Evolutionary conservation across 768 basidiomycete species (phyloP), one percentile per base, ranked within the genome.

Genomic region (Clavaria fumosa): DNA sequence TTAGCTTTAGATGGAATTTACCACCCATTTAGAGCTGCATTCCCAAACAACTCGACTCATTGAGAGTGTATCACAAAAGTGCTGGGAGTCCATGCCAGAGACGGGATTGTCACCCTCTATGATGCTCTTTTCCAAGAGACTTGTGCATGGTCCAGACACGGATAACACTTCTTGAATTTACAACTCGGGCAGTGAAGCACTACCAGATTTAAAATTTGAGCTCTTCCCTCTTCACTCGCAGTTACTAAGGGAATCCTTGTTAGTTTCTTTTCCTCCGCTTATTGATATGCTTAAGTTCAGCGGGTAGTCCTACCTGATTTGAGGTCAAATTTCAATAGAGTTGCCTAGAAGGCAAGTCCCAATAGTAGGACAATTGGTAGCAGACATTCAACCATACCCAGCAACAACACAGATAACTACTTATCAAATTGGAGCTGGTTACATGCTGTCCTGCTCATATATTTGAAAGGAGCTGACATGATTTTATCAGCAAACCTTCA

Each of bases 251-350:
- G 72, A 79, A 78, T 78, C 77, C 76, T 76, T 70, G 77, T 79
- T 79, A 77, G 75, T 80, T 80, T 78, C 78, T 80, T 80, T 78
- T 78, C 77, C 77, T 78, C 75, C 70, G 70, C 77, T 80, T 77
- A 78, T 76, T 79, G 72, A 78, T 78, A 77, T 78, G 75, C 77
- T 78, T 77, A 78, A 78, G 72, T 78, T 77, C 73, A 75, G 75
- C 68, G 71, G 75, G 77, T 78, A 77, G 65, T 74, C 75, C 72
- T 72, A 68, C 73, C 72, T 73, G 74, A 77, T 76, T 70, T 75
- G 75, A 78, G 75, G 72, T 73, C 75, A 70, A 60, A 61, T 43
- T 45, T 40, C 43, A 42, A n/a, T n/a, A 23, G 23, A 41, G 38
- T 21, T 31, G 26, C 26, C 26, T 9, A 28, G 26, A 28, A 28